These are phyloP conservation scores for Trichoderma sp. DNA, from an alignment of 2,329 filamentous ascomycete genomes.

Conservation along the genomic window DNA sequence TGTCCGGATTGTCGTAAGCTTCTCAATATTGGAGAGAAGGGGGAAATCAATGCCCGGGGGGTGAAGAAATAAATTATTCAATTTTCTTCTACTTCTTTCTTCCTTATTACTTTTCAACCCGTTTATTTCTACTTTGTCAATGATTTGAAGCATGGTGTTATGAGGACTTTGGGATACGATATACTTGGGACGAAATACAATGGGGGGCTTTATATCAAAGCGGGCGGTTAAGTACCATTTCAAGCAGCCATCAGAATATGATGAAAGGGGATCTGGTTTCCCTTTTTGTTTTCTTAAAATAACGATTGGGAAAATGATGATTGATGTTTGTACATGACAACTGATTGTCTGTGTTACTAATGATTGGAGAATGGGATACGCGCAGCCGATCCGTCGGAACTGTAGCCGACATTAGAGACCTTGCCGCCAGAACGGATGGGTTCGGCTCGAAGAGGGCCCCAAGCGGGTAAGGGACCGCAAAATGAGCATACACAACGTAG, in stretches of 20 bases:
- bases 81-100: background rate
- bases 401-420: constrained; percentile 1
- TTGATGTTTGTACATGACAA: background rate
- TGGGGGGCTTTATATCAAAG: background rate
- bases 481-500: background rate
- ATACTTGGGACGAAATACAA: background rate
- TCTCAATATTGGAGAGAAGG: constrained; percentile 64
- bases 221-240: background rate
- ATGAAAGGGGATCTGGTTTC: background rate
- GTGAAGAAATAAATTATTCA: constrained; percentile 45
- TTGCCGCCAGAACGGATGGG: background rate
- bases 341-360: background rate
- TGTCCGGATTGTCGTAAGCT: constrained; percentile 72
- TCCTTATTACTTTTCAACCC: background rate
- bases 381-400: background rate
- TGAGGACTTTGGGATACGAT: background rate
- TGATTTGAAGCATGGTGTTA: constrained; percentile 25
- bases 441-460: background rate
- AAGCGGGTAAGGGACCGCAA: background rate
- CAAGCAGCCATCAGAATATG: background rate
- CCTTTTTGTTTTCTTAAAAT: background rate
- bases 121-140: background rate
- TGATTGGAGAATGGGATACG: no score
- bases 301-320: background rate
- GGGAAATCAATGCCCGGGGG: constrained; percentile 62